phyloP scores from a whole-genome alignment of 495 filamentous ascomycete genomes.

The Penicillium parvum region DNA sequence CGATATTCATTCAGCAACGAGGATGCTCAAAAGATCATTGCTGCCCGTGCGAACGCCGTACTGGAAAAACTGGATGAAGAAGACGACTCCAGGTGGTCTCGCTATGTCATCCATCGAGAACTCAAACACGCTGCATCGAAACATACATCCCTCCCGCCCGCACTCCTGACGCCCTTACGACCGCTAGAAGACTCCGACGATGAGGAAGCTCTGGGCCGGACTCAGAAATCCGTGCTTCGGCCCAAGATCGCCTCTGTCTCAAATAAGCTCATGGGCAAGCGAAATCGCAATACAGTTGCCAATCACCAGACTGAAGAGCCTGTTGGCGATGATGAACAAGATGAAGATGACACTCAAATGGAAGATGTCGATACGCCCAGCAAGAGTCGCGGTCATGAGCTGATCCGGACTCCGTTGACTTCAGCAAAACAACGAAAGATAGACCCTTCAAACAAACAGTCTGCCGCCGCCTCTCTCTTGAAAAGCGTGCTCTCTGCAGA shows the following conservation, averaged over 20 bases:
- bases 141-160: constrained; percentile 18
- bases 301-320: constrained; percentile 28
- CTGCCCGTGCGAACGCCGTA: constrained; percentile 28
- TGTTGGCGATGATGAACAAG: constrained; percentile 35
- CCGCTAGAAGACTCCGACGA: constrained; percentile 35
- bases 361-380: constrained; percentile 44
- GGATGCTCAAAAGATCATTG: constrained; percentile 36
- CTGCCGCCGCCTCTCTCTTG: constrained; percentile 27
- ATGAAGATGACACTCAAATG: constrained; percentile 28
- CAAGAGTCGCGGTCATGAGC: constrained; percentile 38
- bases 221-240: constrained; percentile 49
- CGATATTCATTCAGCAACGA: constrained; percentile 24
- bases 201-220: constrained; percentile 36
- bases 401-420: constrained; percentile 42
- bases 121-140: constrained; percentile 31
- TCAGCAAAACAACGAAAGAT: constrained; percentile 31
- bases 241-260: constrained; percentile 42
- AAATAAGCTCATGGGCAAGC: constrained; percentile 41
- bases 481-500: constrained; percentile 32
- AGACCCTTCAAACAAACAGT: constrained; percentile 27
- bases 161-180: constrained; percentile 35
- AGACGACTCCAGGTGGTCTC: constrained; percentile 40
- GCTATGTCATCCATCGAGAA: constrained; percentile 44
- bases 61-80: constrained; percentile 37
- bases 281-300: constrained; percentile 39